Conservation (phyloP, 345 rosid species). For the Pseudoturritis turrita region DNA sequence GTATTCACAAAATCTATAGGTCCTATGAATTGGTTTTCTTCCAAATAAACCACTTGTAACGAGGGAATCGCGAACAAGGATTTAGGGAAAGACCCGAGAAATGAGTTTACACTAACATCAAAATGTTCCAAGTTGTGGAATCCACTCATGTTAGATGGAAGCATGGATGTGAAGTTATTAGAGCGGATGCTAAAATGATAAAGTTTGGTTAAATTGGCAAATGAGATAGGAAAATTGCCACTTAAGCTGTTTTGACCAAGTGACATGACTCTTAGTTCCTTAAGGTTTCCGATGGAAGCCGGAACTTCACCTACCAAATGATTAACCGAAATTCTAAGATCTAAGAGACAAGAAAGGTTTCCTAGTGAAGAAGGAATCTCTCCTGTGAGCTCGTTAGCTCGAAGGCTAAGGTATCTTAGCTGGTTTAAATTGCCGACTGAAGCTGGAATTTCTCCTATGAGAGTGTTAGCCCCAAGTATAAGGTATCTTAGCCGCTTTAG, state of each 20-base stretch:
- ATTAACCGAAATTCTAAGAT: background rate
- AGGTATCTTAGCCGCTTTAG: background rate
- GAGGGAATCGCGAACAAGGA: background rate
- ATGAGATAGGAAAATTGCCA: background rate
- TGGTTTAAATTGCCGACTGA: too few relatives aligned
- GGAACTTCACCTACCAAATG: background rate
- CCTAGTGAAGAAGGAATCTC: slow-evolving; percentile 14
- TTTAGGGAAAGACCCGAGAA: background rate
- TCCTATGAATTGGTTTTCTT: background rate
- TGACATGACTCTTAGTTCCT: background rate
- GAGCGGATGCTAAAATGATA: background rate
- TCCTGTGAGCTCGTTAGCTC: background rate
- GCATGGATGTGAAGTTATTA: background rate
- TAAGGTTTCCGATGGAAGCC: background rate
- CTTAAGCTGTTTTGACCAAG: background rate
- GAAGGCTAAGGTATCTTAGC: too few relatives aligned
- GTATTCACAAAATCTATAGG: background rate
- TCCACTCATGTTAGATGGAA: background rate
- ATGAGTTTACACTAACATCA: background rate
- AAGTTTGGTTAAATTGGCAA: background rate
- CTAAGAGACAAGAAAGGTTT: slow-evolving; percentile 3
- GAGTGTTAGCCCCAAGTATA: background rate
- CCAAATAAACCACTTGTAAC: background rate
- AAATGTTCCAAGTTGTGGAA: background rate
- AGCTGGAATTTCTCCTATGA: background rate